Base-by-base conservation (phyloP, 345 rosid species). In the Gossypium rotundifolium region DNA sequence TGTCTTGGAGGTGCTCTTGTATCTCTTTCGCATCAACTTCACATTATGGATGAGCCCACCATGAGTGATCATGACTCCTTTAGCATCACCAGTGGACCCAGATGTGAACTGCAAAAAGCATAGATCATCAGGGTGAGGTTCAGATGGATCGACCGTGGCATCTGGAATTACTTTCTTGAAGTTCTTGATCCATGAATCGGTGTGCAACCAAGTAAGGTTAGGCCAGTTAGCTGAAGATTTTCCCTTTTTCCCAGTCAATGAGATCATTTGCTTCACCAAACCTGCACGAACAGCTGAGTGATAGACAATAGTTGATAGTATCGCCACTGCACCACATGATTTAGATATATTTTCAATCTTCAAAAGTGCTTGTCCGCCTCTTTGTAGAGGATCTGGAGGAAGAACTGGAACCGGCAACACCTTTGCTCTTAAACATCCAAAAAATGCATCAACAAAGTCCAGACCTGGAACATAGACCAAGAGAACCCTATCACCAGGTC, bases 21-120 rank as follows among this genome's bases (percentile, higher is more conserved):
- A 89, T 76, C 66, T 80, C 75, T 74, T 82, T 42, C 80, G 70
- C 93, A 87, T 89, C 80, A 86, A 55, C 78, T 87, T 89, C 77
- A 87, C 89, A 53, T 89, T 89, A 81, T 86, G 91, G 71, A 89
- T 67, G 61, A 89, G 88, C 8, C 90, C 91, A 11, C 88, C 85
- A 29, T 87, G 88, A 79, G 90, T 86, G 58, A 89, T 86, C 87
- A 85, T 85, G 45, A 89, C 93, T 17, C 93, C 91, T 75, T 87
- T 89, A 44, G 91, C 91, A 81, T 87, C 93, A 22, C 91, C 91
- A 0, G 91, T 89, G 20, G 93, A 89, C 9, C 91, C 93, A 27
- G 90, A 89, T 27, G 93, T 89, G 77, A 87, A 89, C 57, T 89
- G 93, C 70, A 89, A 80, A 73, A 89, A 87, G 67, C 90, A 86